Conservation (phyloP, 805 yeast species). For the Cyberlindnera suaveolens region DNA sequence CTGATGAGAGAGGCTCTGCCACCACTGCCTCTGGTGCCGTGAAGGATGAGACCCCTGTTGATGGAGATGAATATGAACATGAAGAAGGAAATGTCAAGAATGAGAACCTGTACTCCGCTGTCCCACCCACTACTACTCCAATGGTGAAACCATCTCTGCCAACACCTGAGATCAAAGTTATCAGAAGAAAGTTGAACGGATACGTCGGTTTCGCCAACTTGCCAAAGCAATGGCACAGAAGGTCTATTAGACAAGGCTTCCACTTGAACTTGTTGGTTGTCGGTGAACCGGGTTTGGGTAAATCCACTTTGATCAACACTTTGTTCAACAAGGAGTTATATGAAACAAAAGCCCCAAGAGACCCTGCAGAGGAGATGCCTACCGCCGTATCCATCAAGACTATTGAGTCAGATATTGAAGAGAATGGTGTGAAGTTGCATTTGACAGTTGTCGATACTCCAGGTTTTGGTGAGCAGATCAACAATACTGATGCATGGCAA, state of each 20-base stretch:
- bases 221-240: conserved; percentile 98
- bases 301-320: conserved; percentile 86
- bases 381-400: conserved; percentile 52
- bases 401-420: conserved; percentile 71
- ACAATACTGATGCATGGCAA: conserved; percentile 76
- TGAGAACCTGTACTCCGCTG: conserved; percentile 1
- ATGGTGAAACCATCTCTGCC: conserved; percentile 14
- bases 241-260: conserved; percentile 85
- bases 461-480: conserved; percentile 89
- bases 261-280: conserved; percentile 83
- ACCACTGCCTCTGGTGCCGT: neutral
- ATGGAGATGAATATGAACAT: no score
- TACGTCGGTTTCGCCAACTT: conserved; percentile 96
- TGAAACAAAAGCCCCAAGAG: conserved; percentile 31
- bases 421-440: conserved; percentile 84
- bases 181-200: conserved; percentile 80
- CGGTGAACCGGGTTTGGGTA: conserved; percentile 90
- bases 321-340: conserved; percentile 68
- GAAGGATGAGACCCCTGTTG: no score
- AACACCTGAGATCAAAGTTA: conserved; percentile 46
- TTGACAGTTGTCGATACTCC: conserved; percentile 85
- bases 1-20: neutral
- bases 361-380: conserved; percentile 38
- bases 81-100: conserved; percentile 1
- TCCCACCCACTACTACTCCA: conserved; percentile 5